Conservation (phyloP, 1,139 yeast genomes). For the Diutina scorzettiae region DNA sequence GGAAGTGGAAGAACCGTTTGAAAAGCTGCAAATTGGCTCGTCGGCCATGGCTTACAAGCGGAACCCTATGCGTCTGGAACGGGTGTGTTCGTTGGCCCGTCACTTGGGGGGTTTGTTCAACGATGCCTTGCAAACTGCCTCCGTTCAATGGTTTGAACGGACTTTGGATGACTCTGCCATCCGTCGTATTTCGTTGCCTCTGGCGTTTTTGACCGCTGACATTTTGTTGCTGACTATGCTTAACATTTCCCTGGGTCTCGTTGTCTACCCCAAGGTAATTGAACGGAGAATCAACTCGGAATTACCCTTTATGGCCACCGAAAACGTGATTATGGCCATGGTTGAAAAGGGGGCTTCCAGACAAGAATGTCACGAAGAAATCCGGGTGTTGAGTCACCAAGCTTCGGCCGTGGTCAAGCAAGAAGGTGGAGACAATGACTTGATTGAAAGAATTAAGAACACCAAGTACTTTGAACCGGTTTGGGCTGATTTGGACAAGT, state of each 20-base stretch:
- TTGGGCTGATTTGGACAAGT: constrained; percentile 65
- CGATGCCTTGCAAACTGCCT: constrained; percentile 92
- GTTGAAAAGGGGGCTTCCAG: constrained; percentile 96
- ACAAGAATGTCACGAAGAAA: constrained; percentile 97
- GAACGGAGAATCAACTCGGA: constrained; percentile 92
- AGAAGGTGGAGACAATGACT: constrained; percentile 96
- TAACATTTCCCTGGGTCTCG: constrained; percentile 89
- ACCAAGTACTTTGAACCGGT: constrained; percentile 85
- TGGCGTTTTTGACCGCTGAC: constrained; percentile 94
- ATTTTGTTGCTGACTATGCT: constrained; percentile 80
- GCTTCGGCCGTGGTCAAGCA: constrained; percentile 97
- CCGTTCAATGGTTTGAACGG: constrained; percentile 99
- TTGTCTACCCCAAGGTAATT: constrained; percentile 96
- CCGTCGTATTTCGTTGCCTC: constrained; percentile 92
- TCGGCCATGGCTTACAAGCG: constrained; percentile 99
- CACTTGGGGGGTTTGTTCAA: constrained; percentile 84
- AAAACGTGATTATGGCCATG: constrained; percentile 98
- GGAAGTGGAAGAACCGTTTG: constrained; percentile 97
- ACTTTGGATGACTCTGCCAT: constrained; percentile 97
- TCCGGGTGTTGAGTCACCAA: constrained; percentile 92
- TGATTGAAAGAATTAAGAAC: constrained; percentile 75
- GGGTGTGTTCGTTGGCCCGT: constrained; percentile 95
- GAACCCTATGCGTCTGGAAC: constrained; percentile 98
- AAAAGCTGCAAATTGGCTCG: constrained; percentile 94
- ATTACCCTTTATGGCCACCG: constrained; percentile 99